These are phyloP conservation scores for Grosmannia serpens DNA, from an alignment of 2,329 filamentous ascomycete species.

Conservation along the genomic window DNA sequence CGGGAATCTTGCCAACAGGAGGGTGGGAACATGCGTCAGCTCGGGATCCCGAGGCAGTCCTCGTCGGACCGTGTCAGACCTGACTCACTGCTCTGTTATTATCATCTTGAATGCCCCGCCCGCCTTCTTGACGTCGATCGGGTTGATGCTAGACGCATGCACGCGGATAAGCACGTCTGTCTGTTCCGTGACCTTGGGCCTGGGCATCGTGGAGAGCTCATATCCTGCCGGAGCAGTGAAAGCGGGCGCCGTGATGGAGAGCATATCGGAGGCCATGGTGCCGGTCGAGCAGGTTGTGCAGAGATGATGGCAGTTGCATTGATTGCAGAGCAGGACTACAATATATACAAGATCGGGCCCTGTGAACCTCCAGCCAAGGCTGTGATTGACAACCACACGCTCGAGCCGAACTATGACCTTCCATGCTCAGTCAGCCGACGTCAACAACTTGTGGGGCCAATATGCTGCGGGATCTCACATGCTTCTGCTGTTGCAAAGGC, in stretches of 20 bases:
- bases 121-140: background rate
- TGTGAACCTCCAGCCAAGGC: too few species aligned
- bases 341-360: too few species aligned
- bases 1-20: background rate
- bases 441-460: too few species aligned
- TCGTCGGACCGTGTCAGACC: background rate
- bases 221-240: background rate
- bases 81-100: background rate
- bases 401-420: too few species aligned
- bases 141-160: background rate
- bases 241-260: background rate
- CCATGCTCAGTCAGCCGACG: background rate
- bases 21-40: background rate
- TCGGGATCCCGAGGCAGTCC: background rate
- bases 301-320: too few species aligned
- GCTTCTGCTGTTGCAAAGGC: background rate
- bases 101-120: background rate
- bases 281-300: background rate
- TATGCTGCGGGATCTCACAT: too few species aligned
- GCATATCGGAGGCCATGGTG: background rate
- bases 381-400: too few species aligned
- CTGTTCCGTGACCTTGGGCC: background rate
- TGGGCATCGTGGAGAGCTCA: background rate
- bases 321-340: too few species aligned
- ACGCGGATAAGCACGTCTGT: background rate